Evolutionary conservation across 2,329 filamentous ascomycete genomes (phyloP).

Genomic region (Paracoccidioides lutzii): DNA sequence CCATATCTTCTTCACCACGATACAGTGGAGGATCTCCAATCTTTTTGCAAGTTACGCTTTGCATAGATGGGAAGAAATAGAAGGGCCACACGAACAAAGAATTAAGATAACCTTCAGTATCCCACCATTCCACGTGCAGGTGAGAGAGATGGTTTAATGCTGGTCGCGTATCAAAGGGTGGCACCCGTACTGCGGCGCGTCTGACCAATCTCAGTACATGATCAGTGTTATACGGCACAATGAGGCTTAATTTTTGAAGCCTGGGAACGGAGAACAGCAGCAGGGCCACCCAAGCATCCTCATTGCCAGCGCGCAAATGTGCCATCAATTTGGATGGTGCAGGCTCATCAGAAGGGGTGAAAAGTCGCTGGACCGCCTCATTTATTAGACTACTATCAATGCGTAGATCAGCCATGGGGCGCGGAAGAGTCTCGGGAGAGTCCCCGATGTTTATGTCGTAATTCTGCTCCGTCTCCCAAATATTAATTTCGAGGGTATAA

Average conservation of each 20-base stretch:
- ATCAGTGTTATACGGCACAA: background rate
- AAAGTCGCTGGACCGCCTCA: background rate
- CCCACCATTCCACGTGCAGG: background rate
- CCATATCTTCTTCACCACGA: background rate
- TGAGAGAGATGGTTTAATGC: background rate
- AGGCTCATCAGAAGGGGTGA: background rate
- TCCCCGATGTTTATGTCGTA: background rate
- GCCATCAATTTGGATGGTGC: background rate
- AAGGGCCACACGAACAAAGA: background rate
- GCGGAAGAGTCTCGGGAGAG: background rate
- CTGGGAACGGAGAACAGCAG: background rate
- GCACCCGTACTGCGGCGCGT: background rate
- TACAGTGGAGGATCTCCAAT: background rate
- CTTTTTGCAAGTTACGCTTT: background rate
- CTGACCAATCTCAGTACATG: background rate
- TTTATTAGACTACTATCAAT: background rate
- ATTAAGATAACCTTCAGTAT: background rate
- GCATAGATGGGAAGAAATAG: conserved; percentile 3
- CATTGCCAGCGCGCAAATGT: background rate
- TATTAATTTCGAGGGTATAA: background rate
- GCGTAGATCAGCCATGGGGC: background rate
- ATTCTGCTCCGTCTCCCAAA: background rate
- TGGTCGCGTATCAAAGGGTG: background rate
- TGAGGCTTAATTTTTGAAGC: background rate
- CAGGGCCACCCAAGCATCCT: conserved; percentile 1